Evolutionary conservation across 495 filamentous ascomycete genomes (phyloP), one percentile per base, ranked within the genome.

Genomic region (Tuber magnatum): DNA sequence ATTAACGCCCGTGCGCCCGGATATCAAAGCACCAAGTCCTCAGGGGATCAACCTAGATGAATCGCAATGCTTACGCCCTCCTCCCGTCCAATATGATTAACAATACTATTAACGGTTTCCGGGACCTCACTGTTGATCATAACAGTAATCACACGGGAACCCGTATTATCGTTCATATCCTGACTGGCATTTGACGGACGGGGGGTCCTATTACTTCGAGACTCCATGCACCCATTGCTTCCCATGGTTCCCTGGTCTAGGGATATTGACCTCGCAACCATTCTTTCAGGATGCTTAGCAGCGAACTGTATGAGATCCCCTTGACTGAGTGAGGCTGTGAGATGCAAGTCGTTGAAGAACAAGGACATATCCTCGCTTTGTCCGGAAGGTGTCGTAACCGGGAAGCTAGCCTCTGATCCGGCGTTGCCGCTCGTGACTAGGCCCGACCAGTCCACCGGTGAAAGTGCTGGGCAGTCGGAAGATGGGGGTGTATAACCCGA

Each of bases 81-180:
- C 38, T 79, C 77, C 56, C 76, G 69, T 18, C 77, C 77, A 28
- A 79, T 79, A 40, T 79, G 77, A 61, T 79, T 79, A 14, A 79
- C 77, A 65, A 79, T 79, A 39, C 77, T 79, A 38, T 78, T 79
- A 9, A 79, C 77, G 28, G 77, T 79, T 69, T 79, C 77, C 42
- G 77, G 70, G 22, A 79, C 74, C 76, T 78, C 77, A 2, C 76
- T 78, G 70, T 79, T 79, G 65, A 79, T 79, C 3, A 79, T 68
- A 32, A 79, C 77, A 43, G 77, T 79, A 41, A 79, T 73, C 3
- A 79, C 44, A 28, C 77, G 77, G 5, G 77, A 70, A 22, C 38
- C 32, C 24, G 72, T 74, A 35, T 56, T 72, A 65, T 38, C 71
- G n/a, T 28, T 70, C 46, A n/a, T 61, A 70, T 73, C 61, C 42